These are phyloP conservation scores for Naganishia sp. DNA, from an alignment of 1,284 basidiomycete species.

Conservation along the genomic window DNA sequence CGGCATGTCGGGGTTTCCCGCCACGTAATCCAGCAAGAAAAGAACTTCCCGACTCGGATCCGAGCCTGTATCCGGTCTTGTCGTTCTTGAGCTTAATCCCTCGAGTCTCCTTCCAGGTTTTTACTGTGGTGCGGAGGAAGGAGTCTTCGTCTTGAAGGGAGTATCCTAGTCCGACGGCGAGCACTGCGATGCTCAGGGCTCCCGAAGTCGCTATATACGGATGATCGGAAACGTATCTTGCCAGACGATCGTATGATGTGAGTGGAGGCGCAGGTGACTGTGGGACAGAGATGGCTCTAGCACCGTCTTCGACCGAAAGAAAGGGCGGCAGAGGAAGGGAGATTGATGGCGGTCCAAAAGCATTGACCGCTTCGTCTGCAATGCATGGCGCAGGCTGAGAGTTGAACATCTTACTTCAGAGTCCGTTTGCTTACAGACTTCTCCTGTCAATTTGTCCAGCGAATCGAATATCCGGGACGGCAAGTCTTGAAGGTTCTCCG, in stretches of 20 bases:
- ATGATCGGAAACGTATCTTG: constrained; percentile 36
- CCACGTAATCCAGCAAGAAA: constrained; percentile 24
- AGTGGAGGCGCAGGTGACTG: constrained; percentile 43
- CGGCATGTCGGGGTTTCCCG: constrained; percentile 4
- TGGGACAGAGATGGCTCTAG: constrained; percentile 39
- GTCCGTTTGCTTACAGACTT: constrained; percentile 44
- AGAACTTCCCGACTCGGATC: constrained; percentile 21
- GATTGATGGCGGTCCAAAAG: constrained; percentile 45
- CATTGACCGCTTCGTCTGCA: constrained; percentile 50
- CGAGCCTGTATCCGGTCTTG: constrained; percentile 27
- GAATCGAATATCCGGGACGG: constrained; percentile 50
- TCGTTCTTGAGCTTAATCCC: constrained; percentile 24
- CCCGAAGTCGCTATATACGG: constrained; percentile 41
- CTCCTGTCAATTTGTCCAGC: constrained; percentile 48
- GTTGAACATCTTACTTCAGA: neutral
- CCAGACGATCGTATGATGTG: constrained; percentile 15
- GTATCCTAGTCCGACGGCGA: constrained; percentile 44
- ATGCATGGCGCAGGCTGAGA: neutral
- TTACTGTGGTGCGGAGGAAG: constrained; percentile 17
- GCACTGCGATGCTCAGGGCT: constrained; percentile 34
- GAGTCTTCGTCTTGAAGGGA: constrained; percentile 23
- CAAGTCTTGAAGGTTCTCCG: constrained; percentile 48
- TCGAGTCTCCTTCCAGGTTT: constrained; percentile 3
- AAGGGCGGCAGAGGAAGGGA: constrained; percentile 53
- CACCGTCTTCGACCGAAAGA: constrained; percentile 30